These are phyloP conservation scores for Pachyrhizus erosus DNA, from an alignment of 306 rosid genomes.

Conservation along the genomic window DNA sequence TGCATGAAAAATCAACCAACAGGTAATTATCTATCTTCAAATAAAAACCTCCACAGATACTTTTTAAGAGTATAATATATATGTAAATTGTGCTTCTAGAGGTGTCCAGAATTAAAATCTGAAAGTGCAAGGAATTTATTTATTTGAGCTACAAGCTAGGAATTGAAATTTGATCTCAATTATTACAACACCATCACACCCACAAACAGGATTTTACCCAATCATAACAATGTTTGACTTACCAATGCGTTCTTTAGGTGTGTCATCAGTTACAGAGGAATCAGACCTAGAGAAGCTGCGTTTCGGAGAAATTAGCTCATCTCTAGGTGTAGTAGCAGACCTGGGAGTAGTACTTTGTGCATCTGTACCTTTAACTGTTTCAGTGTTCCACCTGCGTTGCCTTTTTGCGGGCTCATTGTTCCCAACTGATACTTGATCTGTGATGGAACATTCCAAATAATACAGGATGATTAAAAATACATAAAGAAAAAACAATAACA, in stretches of 20 bases:
- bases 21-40: not conserved
- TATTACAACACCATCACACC: not conserved
- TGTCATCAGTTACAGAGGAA: constrained; percentile 71
- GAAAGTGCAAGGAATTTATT: not conserved
- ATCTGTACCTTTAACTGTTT: constrained; percentile 64
- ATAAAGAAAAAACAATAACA: constrained; percentile 4
- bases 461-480: not conserved
- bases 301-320: constrained; percentile 53
- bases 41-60: constrained; percentile 18
- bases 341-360: constrained; percentile 59
- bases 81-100: not conserved
- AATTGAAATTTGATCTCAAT: constrained; percentile 23
- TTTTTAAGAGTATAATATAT: not conserved
- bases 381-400: constrained; percentile 93
- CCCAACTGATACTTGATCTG: constrained; percentile 70
- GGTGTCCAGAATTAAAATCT: constrained; percentile 6
- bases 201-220: constrained; percentile 9
- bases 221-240: constrained; percentile 47
- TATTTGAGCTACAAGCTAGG: not conserved
- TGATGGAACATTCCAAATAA: constrained; percentile 33
- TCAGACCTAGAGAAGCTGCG: constrained; percentile 74
- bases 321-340: constrained; percentile 64
- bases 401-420: constrained; percentile 82
- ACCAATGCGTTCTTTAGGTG: constrained; percentile 90
- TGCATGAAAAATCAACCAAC: not conserved